These are phyloP conservation scores for Yamadazyma oceani DNA, from an alignment of 1,139 yeast genomes.

Conservation along the genomic window DNA sequence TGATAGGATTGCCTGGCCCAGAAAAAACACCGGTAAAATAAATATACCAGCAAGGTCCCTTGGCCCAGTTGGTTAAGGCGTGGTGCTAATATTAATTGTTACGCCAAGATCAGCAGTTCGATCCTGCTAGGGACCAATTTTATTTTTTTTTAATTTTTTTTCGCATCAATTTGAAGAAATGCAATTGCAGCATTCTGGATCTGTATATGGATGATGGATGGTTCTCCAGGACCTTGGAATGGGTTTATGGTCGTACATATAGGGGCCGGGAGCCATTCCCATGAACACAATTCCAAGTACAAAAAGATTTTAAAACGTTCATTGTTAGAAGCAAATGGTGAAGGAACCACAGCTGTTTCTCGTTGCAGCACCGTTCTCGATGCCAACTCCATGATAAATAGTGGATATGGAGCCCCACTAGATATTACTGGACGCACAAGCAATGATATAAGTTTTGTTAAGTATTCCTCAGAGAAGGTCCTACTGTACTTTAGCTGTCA, in stretches of 20 bases:
- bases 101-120: constrained; percentile 85
- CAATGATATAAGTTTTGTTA: constrained; percentile 49
- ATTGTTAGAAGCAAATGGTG: constrained; percentile 12
- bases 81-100: constrained; percentile 64
- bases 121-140: constrained; percentile 74
- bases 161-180: no score
- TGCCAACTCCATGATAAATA: constrained; percentile 46
- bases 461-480: constrained; percentile 6
- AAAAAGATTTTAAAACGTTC: constrained; percentile 24
- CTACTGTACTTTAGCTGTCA: constrained; percentile 22
- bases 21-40: no score
- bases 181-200: no score
- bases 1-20: no score
- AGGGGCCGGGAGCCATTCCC: constrained; percentile 42
- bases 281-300: constrained; percentile 18
- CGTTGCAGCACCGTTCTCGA: constrained; percentile 38
- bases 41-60: constrained; percentile 72
- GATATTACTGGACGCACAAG: constrained; percentile 48
- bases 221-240: no score
- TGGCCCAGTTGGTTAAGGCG: constrained; percentile 93
- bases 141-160: no score
- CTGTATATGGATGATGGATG: no score
- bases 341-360: constrained; percentile 9
- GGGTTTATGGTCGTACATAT: constrained; percentile 29
- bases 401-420: constrained; percentile 58